Evolutionary conservation across 352 stramenopile genomes (phyloP).

Genomic region (Aphanomyces astaci): DNA sequence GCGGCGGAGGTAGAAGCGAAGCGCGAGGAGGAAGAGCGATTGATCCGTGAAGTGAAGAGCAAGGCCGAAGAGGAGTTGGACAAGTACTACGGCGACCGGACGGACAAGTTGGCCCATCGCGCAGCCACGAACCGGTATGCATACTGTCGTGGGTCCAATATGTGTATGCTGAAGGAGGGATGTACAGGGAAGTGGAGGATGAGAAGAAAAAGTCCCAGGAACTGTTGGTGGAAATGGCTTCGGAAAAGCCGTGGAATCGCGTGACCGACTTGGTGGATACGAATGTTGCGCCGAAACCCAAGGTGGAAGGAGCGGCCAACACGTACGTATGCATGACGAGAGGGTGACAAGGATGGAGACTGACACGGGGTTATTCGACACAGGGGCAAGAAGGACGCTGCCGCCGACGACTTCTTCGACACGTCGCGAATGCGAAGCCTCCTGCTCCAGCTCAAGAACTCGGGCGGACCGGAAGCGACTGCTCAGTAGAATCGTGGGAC

Average conservation of each 20-base stretch:
- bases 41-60: conserved; percentile 7
- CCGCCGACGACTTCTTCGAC: conserved; percentile 8
- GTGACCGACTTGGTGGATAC: conserved; percentile 22
- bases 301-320: neutral
- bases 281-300: conserved; percentile 1
- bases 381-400: conserved; percentile 1
- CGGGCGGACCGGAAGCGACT: conserved; percentile 11
- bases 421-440: conserved; percentile 23
- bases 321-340: conserved; percentile 4
- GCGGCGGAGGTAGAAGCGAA: conserved; percentile 13
- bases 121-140: conserved; percentile 14
- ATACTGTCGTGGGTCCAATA: neutral
- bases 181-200: conserved; percentile 3
- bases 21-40: conserved; percentile 5
- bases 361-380: no score
- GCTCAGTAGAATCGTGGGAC: neutral
- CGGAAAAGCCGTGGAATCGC: conserved; percentile 18
- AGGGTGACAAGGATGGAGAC: no score
- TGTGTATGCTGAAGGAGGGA: neutral
- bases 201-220: conserved; percentile 21
- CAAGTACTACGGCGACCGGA: conserved; percentile 19
- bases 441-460: conserved; percentile 22
- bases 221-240: neutral
- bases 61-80: conserved; percentile 17
- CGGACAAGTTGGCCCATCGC: conserved; percentile 19